Evolutionary conservation across 352 stramenopile species (phyloP), one percentile per base, ranked within the genome.

Genomic region (Halophytophthora batemanensis): DNA sequence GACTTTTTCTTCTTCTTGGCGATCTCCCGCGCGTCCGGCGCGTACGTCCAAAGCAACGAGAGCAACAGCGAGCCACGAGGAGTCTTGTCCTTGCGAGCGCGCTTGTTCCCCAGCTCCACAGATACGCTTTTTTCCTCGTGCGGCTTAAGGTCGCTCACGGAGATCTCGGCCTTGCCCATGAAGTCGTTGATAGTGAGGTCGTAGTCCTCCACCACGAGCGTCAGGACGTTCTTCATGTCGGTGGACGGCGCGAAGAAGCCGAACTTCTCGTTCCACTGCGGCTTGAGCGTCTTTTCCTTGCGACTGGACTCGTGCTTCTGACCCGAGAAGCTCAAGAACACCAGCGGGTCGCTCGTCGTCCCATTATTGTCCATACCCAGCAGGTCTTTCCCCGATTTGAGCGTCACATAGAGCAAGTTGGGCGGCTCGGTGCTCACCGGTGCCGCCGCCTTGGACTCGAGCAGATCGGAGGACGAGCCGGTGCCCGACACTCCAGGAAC

Each of bases 331-430:
- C 62, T 71, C 6, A 95, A 53, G 38, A 91, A 84, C 45, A 96
- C 86, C 14, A 97, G 73, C 10, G 91, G 91, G 46, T 98, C 91
- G 42, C 81, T 94, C 4, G 73, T 84, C 0, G 72, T 89, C 22
- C 83, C 87, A 40, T 89, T 71, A 33, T 81, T 74, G 56, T 96
- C 86, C 79, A 96, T 95, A 0, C 80, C 79, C 15, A 96, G 71
- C 28, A 97, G 54, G 34, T 92, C 69, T 54, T 87, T 87, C 39
- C 77, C 82, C 8, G 77, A 83, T 28, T 87, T 75, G 6, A 92
- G 42, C 41, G 74, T 90, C 41, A 92, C 78, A 33, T 77, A 81
- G 11, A 92, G 53, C 38, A 90, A 45, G 45, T 92, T 92, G 1
- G 78, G 82, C 7, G 73, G 61, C 11, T 77, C 60, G 14, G 47